Evolutionary conservation across 192 early-diverging fungal genomes (phyloP), one percentile per base, ranked within the genome.

Genomic region (Phlyctochytrium arcticum): DNA sequence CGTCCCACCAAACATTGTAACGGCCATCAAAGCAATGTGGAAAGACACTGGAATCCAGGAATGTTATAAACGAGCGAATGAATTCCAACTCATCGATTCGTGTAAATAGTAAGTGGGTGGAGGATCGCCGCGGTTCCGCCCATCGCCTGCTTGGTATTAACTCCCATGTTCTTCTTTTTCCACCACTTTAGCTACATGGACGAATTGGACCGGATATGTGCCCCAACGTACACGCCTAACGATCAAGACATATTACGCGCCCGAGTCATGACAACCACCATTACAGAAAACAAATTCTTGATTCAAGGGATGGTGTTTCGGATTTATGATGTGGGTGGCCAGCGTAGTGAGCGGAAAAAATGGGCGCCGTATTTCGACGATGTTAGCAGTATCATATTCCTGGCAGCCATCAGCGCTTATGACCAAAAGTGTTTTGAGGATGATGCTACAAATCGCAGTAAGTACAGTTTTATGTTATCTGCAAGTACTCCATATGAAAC

Each of bases 311-410:
- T 81, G 12, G 77, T 72, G 36, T 77, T 77, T 61, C 75, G 80
- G 46, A 81, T 90, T 62, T 88, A 74, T 68, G 88, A 90, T 77
- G 88, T 90, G 1, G 87, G 87, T 31, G 88, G 88, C 7, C 88
- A 89, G 62, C 78, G 84, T 29, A 75, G 72, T 27, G 68, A 85
- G 47, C 61, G 87, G 19, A 84, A 81, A 58, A 80, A 85, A 64
- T 89, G 87, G 87, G 80, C 82, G 6, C 78, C 87, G 3, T 89
- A 87, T 67, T 89, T 89, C 70, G 88, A 89, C 63, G 85, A 89
- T 55, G 75, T 79, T 27, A 77, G 83, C 53, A 79, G 84, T 30
- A 85, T 89, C 37, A 90, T 89, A 30, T 89, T 86, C 48, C 70
- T 89, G 68, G 77, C 81, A 4, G 86, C 84, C 1, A 67, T 89